Percentiles rank a stretch among this genome's conserved stretches.
Conservation (phyloP, 2,329 filamentous ascomycete species). For the Peltaster fructicola region DNA sequence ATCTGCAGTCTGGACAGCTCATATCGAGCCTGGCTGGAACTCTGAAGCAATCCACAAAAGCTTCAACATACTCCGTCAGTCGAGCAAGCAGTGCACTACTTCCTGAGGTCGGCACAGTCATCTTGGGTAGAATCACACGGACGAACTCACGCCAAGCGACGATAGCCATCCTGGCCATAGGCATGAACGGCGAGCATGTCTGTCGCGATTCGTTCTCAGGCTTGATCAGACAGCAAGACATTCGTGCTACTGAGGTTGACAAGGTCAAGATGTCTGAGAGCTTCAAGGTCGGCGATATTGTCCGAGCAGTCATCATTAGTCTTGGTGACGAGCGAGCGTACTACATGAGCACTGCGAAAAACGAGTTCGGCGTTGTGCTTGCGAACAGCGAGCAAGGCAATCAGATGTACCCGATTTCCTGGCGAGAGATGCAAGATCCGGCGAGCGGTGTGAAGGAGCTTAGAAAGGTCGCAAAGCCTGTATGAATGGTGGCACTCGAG, state of each 20-base stretch:
- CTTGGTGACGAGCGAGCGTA: constrained; percentile 89
- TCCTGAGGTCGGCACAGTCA: constrained; percentile 61
- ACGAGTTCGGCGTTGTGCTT: constrained; percentile 87
- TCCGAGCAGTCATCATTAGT: constrained; percentile 65
- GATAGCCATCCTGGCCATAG: constrained; percentile 70
- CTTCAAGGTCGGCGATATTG: constrained; percentile 84
- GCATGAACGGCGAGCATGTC: constrained; percentile 26
- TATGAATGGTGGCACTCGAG: constrained; percentile 31
- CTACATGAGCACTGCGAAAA: constrained; percentile 80
- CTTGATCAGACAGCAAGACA: constrained; percentile 47
- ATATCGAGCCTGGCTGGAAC: constrained; percentile 69
- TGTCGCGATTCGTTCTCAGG: constrained; percentile 16
- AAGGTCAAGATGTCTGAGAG: constrained; percentile 79
- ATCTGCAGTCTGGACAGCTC: constrained; percentile 57
- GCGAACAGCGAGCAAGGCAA: constrained; percentile 76
- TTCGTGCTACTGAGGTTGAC: constrained; percentile 89
- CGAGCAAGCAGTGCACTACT: constrained; percentile 54
- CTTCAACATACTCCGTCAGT: constrained; percentile 22
- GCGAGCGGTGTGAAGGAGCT: constrained; percentile 58
- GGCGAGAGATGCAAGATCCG: constrained; percentile 84
- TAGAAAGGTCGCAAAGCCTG: constrained; percentile 88
- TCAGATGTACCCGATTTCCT: constrained; percentile 81
- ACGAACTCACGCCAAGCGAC: constrained; percentile 73
- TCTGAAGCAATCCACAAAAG: constrained; percentile 32
- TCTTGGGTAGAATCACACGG: constrained; percentile 72